These are phyloP conservation scores for Magnaporthiopsis poae DNA, from an alignment of 2,329 filamentous ascomycete species.

Conservation along the genomic window DNA sequence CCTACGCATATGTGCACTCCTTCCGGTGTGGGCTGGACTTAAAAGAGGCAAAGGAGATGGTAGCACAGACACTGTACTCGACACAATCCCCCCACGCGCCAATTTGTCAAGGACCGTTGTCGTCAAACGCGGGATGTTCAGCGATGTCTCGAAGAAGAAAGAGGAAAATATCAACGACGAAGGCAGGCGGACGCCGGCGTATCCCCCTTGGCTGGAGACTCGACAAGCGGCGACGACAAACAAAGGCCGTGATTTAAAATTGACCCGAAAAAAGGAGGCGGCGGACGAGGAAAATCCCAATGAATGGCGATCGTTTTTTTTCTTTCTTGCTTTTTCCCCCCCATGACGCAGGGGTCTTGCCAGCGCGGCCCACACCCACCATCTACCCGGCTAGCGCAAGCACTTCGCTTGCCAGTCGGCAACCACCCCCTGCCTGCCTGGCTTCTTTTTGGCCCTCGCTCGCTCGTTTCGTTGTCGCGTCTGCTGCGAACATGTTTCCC, in stretches of 20 bases:
- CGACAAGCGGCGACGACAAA: not conserved
- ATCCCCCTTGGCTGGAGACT: not conserved
- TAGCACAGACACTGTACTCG: not conserved
- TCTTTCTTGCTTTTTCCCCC: not conserved
- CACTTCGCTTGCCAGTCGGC: not conserved
- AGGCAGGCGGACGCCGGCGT: not conserved
- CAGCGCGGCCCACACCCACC: too few species aligned
- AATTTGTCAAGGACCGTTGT: not conserved
- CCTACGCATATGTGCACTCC: not conserved
- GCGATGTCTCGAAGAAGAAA: too few species aligned
- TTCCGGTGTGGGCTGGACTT: not conserved
- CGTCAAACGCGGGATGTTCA: not conserved
- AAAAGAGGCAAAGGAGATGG: too few species aligned
- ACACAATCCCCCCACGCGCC: not conserved
- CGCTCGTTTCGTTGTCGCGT: too few species aligned
- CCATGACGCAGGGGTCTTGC: not conserved
- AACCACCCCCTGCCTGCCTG: not conserved
- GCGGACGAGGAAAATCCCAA: not conserved
- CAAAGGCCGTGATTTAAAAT: slow-evolving; percentile 1
- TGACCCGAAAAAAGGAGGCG: slow-evolving; percentile 1
- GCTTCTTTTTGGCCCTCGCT: not conserved
- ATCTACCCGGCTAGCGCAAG: too few species aligned
- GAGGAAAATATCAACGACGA: not conserved
- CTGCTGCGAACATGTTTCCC: not conserved
- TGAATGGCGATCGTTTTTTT: not conserved